Evolutionary conservation across 2,329 filamentous ascomycete species (phyloP).

Genomic region (Fusarium burgessii): DNA sequence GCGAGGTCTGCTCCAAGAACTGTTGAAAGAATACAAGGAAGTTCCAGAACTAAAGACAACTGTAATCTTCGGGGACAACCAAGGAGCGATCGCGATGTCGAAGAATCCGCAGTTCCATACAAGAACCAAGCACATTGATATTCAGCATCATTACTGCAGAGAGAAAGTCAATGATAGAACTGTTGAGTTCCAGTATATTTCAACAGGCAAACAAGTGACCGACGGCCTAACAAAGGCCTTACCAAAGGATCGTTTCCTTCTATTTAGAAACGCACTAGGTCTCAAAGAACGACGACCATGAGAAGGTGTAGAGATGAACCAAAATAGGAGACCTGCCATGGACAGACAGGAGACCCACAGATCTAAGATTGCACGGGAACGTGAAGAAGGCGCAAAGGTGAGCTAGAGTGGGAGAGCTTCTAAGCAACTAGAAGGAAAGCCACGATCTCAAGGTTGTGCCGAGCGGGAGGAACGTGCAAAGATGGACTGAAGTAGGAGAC

Average conservation of each 20-base stretch:
- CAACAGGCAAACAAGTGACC: not conserved
- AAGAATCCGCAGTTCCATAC: not conserved
- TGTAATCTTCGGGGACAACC: not conserved
- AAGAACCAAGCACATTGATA: not conserved
- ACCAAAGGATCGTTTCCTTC: not conserved
- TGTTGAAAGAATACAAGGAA: not conserved
- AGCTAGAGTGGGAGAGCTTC: not conserved
- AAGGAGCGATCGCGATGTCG: not conserved
- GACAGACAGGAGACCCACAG: not conserved
- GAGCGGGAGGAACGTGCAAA: not conserved
- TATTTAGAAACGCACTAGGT: not conserved
- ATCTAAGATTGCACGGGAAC: not conserved
- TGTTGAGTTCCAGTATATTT: not conserved
- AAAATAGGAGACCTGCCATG: not conserved
- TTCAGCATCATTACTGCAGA: not conserved
- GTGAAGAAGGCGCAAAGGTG: not conserved
- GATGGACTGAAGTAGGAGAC: not conserved
- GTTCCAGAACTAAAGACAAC: not conserved
- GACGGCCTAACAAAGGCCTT: not conserved
- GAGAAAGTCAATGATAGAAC: not conserved
- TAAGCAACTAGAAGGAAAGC: not conserved
- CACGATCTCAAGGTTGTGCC: not conserved
- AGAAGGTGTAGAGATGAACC: not conserved
- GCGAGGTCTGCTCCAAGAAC: not conserved
- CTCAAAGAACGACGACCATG: not conserved